Base-by-base conservation (phyloP, 768 basidiomycete species). In the Serendipita indica region DNA sequence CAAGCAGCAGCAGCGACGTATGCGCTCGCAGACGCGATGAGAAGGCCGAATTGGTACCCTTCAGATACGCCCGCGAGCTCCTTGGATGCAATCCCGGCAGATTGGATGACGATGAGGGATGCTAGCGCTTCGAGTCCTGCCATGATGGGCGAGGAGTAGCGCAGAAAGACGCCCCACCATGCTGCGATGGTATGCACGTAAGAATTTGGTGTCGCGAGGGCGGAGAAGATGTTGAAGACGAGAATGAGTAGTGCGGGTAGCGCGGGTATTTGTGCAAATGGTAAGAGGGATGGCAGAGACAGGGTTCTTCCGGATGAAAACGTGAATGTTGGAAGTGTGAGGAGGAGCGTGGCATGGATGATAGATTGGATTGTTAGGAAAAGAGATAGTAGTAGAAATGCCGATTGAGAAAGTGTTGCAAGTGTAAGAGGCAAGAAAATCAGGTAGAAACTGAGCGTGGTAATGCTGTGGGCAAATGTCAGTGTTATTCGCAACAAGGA, bases 1-100 rank as follows among this genome's bases (percentile, higher is more conserved):
- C 86, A 89, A 81, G 84, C 89, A 0, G 86, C 86, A 6, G 88
- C 84, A 34, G 74, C 74, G 20, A 91, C 89, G 69, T 89, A 90
- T 7, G 85, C 80, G 41, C 79, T 79, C 6, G 89, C 87, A 2
- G 87, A 79, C 32, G 77, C 79, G 63, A 91, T 81, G 33, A 91
- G 76, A 46, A 89, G 72, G 3, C 74, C 80, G 65, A 91, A 84
- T 66, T 91, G 88, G 66, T 83, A 84, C 5, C 73, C 71, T 68
- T 91, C 89, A 58, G 82, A 82, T 63, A 80, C 78, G n/a, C 71
- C 78, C 10, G 84, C 84, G 13, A 89, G 72, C 56, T 77, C 78
- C 69, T 82, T 86, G 37, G 82, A 87, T 33, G 81, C 76, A 64
- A 87, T 85, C 2, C 89, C 89, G 2, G 86, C 73, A 66, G 82